Conservation (phyloP, 179 eudicot genomes). For the Beta lomatogona region DNA sequence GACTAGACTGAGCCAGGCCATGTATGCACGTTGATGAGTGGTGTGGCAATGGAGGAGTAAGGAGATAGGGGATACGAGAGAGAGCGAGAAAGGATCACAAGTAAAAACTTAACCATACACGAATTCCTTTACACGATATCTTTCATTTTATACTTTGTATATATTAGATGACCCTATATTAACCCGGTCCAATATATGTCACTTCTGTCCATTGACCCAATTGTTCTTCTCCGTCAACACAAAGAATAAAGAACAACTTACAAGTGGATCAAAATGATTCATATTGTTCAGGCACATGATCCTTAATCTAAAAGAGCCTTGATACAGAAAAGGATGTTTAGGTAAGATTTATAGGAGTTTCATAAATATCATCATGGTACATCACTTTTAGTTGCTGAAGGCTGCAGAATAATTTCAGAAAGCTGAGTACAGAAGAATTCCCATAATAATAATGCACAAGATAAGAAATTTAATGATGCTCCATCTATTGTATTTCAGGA, state of each 20-base stretch:
- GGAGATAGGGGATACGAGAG: no score
- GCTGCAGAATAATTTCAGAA: constrained; percentile 2
- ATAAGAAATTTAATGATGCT: constrained; percentile 3
- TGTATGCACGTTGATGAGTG: no score
- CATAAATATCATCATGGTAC: background rate
- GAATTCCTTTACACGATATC: no score
- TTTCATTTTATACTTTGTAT: no score
- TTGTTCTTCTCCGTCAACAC: no score
- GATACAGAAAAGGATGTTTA: background rate
- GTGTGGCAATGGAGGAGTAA: no score
- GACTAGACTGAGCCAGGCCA: no score
- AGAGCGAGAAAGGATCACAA: no score
- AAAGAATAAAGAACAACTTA: background rate
- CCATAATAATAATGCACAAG: background rate
- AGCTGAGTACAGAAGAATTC: background rate
- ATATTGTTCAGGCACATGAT: constrained; percentile 9
- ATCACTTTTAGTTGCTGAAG: background rate
- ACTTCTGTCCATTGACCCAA: no score
- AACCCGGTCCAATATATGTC: no score
- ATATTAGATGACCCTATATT: no score
- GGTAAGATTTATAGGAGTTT: background rate
- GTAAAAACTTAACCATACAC: no score
- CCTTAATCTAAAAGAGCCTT: constrained; percentile 2
- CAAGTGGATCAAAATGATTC: background rate
- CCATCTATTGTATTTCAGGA: background rate